phyloP scores from a whole-genome alignment of 176 grass and related monocot genomes.

The Triticum monococcum region DNA sequence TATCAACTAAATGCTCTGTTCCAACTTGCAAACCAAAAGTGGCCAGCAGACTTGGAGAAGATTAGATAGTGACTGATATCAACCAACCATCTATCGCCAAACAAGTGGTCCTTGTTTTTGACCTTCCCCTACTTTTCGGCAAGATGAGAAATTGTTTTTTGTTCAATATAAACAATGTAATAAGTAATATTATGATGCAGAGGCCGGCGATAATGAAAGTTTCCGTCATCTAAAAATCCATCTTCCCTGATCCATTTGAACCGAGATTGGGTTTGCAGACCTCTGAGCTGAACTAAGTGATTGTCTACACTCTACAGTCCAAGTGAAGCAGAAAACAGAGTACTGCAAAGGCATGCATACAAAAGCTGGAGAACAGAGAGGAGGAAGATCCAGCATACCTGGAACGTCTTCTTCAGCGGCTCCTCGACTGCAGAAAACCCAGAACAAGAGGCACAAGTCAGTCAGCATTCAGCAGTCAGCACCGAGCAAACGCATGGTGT shows the following conservation, averaged over 20 bases:
- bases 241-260: background rate
- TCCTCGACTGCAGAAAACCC: slow-evolving; percentile 59
- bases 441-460: background rate
- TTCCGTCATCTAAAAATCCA: background rate
- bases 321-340: background rate
- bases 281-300: slow-evolving; percentile 14
- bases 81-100: background rate
- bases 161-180: no score
- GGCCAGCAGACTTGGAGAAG: background rate
- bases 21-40: background rate
- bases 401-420: slow-evolving; percentile 73
- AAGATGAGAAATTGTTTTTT: no score
- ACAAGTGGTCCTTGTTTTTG: background rate
- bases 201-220: no score
- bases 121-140: no score
- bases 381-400: slow-evolving; percentile 50
- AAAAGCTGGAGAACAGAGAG: background rate
- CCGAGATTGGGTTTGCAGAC: background rate
- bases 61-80: background rate
- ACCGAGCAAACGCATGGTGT: background rate
- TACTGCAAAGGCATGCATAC: background rate
- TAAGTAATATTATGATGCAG: no score
- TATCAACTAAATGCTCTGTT: background rate
- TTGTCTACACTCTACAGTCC: background rate
- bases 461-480: background rate